phyloP scores from a whole-genome alignment of 2,329 filamentous ascomycete genomes.

The Xylariaceae sp. region DNA sequence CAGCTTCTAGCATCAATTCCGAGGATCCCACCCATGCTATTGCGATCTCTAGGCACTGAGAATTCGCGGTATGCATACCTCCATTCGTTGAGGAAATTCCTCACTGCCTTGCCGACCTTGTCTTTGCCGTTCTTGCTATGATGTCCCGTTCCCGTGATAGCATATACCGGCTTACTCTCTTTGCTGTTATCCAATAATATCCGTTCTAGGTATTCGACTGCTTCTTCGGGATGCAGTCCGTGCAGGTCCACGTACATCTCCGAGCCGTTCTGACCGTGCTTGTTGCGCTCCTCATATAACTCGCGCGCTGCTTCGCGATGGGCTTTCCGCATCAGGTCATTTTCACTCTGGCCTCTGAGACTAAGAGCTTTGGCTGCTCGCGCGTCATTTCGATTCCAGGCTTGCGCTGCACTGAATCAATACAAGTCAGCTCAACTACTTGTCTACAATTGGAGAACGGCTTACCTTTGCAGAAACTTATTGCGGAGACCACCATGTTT shows the following conservation, averaged over 20 bases:
- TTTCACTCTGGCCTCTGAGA: slow-evolving; percentile 91
- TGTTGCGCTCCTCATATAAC: slow-evolving; percentile 91
- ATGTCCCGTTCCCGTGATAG: slow-evolving; percentile 93
- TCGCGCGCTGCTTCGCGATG: slow-evolving; percentile 90
- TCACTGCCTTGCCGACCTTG: slow-evolving; percentile 92
- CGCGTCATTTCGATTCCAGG: slow-evolving; percentile 97
- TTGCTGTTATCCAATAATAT: slow-evolving; percentile 78
- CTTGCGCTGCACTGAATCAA: slow-evolving; percentile 74
- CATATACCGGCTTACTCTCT: slow-evolving; percentile 76
- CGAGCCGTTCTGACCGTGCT: slow-evolving; percentile 50
- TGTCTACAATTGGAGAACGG: slow-evolving; percentile 3
- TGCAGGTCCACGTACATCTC: slow-evolving; percentile 96
- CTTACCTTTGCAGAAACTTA: slow-evolving; percentile 90
- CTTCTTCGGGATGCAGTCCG: slow-evolving; percentile 97
- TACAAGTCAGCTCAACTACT: slow-evolving; percentile 7
- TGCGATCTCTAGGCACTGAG: slow-evolving; percentile 88
- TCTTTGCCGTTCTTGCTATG: slow-evolving; percentile 99
- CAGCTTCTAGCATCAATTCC: slow-evolving; percentile 65
- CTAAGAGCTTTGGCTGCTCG: slow-evolving; percentile 93
- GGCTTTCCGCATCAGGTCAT: slow-evolving; percentile 94
- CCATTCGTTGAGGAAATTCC: slow-evolving; percentile 91
- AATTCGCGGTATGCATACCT: slow-evolving; percentile 95
- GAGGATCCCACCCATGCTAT: slow-evolving; percentile 72
- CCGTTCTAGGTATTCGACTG: slow-evolving; percentile 86
- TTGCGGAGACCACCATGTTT: slow-evolving; percentile 95